Base-by-base conservation (phyloP, 169 alveolate species). In the Hammondia hammondi region DNA sequence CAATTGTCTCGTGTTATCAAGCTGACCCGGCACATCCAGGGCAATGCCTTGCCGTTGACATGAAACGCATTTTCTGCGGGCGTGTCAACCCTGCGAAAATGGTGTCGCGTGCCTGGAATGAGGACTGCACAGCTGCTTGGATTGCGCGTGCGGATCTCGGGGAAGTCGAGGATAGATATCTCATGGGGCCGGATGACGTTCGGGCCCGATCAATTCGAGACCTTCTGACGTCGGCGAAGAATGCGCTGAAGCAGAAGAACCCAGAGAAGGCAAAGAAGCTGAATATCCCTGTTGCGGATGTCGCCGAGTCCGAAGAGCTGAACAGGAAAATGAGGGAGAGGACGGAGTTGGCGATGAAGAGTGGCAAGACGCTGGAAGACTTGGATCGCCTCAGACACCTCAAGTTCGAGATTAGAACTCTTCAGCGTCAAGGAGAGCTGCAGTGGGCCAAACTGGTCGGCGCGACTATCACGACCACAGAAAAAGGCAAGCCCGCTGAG, bases 401-500 rank as follows among this genome's bases (percentile, higher is more conserved):
- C 67, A 81, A 81, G 61, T 9, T 21, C 57, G 67, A 81, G 88
- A 32, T 81, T 29, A 81, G n/a, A 43, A 46, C 9, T 19, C 88
- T 37, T 32, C 88, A 81, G 88, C 52, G 88, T 7, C 45, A 81
- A 19, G 88, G 67, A 12, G 67, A 81, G 61, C n/a, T 37, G 88
- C 88, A 32, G 88, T 81, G 88, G 88, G 88, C 88, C 61, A 46
- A 56, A 32, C 29, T 81, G 88, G n/a, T 56, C 1, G 88, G 88
- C 45, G 88, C 61, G 35, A 43, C 88, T 19, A 35, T 81, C 52
- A 19, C 29, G n/a, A 29, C 46, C 19, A 35, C 43, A n/a, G 85
- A n/a, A 32, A 73, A 73, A 1, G 85, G 85, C 85, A 29, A 73
- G 43, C 85, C 85, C 14, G 85, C 29, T 17, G 85, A 73, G 43